Percentiles rank a stretch among this genome's conserved stretches.
These are phyloP conservation scores for Lactifluus hygrophoroides DNA, from an alignment of 768 basidiomycete genomes.

Conservation along the genomic window DNA sequence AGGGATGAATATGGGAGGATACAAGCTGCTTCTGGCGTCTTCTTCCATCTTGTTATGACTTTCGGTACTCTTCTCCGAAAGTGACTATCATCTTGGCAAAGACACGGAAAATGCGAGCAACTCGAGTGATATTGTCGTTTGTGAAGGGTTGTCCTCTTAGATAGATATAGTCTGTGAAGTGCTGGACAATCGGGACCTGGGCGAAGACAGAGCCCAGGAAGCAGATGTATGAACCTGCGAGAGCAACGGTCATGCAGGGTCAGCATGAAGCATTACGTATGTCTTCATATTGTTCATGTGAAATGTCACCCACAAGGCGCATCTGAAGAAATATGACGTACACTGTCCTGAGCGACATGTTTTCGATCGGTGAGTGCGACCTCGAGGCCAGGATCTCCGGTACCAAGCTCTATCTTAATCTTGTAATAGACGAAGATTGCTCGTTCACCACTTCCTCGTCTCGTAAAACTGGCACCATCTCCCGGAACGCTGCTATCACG, in stretches of 20 bases:
- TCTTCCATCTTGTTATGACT: not conserved
- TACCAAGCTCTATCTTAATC: not conserved
- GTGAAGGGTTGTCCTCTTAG: not conserved
- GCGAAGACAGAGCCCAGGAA: conserved; percentile 16
- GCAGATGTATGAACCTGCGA: conserved; percentile 13
- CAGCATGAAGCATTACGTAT: conserved; percentile 14
- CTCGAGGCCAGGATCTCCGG: not conserved
- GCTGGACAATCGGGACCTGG: conserved; percentile 6
- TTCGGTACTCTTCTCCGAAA: not conserved
- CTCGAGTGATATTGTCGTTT: not conserved
- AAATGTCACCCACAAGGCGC: not conserved
- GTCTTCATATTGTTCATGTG: not conserved
- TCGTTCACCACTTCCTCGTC: not conserved
- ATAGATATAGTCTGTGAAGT: conserved; percentile 14
- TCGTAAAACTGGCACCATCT: too few relatives aligned
- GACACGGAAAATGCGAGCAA: not conserved
- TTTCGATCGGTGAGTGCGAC: not conserved
- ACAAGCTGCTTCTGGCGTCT: not conserved
- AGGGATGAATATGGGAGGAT: not conserved
- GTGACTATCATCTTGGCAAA: too few relatives aligned
- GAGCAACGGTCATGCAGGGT: conserved; percentile 15
- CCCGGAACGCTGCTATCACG: too few relatives aligned
- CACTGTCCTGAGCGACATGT: not conserved
- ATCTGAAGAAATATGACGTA: not conserved
- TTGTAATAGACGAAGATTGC: not conserved